These are phyloP conservation scores for Fusarium subtropicale DNA, from an alignment of 2,329 filamentous ascomycete genomes.

Conservation along the genomic window DNA sequence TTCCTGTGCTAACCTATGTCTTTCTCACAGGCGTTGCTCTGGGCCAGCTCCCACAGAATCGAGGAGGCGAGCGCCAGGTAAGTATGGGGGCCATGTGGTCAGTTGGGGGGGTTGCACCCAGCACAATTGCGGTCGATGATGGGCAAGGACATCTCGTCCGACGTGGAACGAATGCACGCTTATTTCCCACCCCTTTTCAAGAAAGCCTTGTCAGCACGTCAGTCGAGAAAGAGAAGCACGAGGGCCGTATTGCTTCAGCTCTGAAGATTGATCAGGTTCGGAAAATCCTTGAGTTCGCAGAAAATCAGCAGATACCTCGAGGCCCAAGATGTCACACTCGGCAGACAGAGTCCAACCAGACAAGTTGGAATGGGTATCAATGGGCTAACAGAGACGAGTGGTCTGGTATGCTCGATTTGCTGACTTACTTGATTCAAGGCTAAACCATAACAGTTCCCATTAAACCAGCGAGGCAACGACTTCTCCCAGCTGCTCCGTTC, in stretches of 20 bases:
- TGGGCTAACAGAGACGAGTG: conserved; percentile 40
- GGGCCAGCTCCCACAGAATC: conserved; percentile 42
- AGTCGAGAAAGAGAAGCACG: conserved; percentile 75
- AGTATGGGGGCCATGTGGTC: conserved; percentile 81
- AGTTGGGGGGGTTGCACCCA: conserved; percentile 76
- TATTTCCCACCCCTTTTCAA: conserved; percentile 66
- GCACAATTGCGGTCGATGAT: conserved; percentile 66
- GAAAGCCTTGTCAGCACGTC: conserved; percentile 57
- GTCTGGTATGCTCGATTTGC: conserved; percentile 9
- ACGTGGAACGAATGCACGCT: conserved; percentile 78
- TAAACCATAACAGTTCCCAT: conserved; percentile 33
- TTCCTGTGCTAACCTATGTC: conserved; percentile 7
- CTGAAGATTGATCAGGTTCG: conserved; percentile 79
- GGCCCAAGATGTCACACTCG: not conserved
- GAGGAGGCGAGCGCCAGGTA: conserved; percentile 58
- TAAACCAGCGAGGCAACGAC: conserved; percentile 46
- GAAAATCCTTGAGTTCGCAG: conserved; percentile 71
- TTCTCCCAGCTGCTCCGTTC: conserved; percentile 79
- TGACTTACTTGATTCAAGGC: not conserved
- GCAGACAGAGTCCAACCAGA: conserved; percentile 27
- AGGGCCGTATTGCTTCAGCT: conserved; percentile 80
- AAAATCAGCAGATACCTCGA: conserved; percentile 14
- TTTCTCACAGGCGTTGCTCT: conserved; percentile 44
- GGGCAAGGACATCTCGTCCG: conserved; percentile 73
- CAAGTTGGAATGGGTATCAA: conserved; percentile 45